Evolutionary conservation across 2,329 filamentous ascomycete genomes (phyloP).

Genomic region (Penicillium griseofulvum): DNA sequence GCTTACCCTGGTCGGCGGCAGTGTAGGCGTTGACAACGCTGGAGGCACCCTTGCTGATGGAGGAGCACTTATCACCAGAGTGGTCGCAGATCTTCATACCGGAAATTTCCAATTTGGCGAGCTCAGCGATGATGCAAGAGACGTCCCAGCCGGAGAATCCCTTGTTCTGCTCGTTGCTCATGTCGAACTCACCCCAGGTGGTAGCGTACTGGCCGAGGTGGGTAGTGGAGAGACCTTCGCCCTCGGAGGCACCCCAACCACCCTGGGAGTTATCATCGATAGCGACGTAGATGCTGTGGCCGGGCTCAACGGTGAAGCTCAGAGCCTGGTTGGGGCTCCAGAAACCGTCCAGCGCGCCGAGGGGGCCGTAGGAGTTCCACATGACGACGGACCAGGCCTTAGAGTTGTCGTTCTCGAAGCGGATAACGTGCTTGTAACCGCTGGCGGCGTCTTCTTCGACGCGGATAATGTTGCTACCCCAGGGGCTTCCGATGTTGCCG

Average conservation of each 20-base stretch:
- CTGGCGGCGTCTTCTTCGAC: slow-evolving; percentile 32
- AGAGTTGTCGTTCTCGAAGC: slow-evolving; percentile 31
- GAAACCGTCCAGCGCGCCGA: slow-evolving; percentile 32
- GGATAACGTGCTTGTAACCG: slow-evolving; percentile 38
- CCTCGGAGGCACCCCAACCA: slow-evolving; percentile 34
- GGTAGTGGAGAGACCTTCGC: slow-evolving; percentile 28
- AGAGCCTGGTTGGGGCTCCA: slow-evolving; percentile 37
- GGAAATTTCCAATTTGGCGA: slow-evolving; percentile 27
- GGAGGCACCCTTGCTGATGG: slow-evolving; percentile 25
- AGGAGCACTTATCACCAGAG: slow-evolving; percentile 30
- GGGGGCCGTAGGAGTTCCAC: slow-evolving; percentile 42
- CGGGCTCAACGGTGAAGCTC: slow-evolving; percentile 30
- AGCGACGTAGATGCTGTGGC: slow-evolving; percentile 37
- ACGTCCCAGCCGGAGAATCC: slow-evolving; percentile 41
- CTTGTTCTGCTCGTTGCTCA: slow-evolving; percentile 32
- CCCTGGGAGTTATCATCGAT: slow-evolving; percentile 39
- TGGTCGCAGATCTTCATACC: slow-evolving; percentile 40
- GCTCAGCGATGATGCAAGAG: slow-evolving; percentile 39
- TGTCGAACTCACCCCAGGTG: slow-evolving; percentile 45
- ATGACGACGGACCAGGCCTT: slow-evolving; percentile 39
- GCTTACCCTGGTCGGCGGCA: slow-evolving; percentile 23
- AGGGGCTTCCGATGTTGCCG: slow-evolving; percentile 39
- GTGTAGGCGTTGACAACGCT: slow-evolving; percentile 36
- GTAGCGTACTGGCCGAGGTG: slow-evolving; percentile 32
- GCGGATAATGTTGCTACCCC: slow-evolving; percentile 43